Conservation (phyloP, 352 stramenopile species). For the Thalassiosira mediterranea region DNA sequence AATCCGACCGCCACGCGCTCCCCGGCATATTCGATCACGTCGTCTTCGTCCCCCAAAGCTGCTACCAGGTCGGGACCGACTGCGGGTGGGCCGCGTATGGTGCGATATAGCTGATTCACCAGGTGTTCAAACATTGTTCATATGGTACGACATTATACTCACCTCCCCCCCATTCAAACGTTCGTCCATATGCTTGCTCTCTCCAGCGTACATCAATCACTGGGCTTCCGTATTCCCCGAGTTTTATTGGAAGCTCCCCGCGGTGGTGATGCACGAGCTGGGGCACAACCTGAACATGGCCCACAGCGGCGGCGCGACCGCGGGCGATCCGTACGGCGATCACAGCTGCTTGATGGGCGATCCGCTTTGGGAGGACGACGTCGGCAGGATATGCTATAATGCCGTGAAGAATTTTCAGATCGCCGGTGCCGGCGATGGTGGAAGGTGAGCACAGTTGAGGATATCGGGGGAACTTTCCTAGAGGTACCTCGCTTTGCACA, state of each 20-base stretch:
- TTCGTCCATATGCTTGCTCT: too few relatives aligned
- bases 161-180: too few relatives aligned
- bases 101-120: too few relatives aligned
- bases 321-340: conserved; percentile 42
- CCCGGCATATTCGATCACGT: conserved; percentile 44
- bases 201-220: conserved; percentile 42
- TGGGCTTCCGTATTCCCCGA: conserved; percentile 34
- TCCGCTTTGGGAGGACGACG: conserved; percentile 41
- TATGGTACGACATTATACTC: too few relatives aligned
- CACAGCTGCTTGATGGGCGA: conserved; percentile 56
- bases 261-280: conserved; percentile 41
- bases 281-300: conserved; percentile 51
- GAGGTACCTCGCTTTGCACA: too few relatives aligned
- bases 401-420: conserved; percentile 56
- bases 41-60: conserved; percentile 40
- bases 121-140: too few relatives aligned
- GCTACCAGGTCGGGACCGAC: conserved; percentile 18
- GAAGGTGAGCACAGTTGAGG: too few relatives aligned
- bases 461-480: too few relatives aligned
- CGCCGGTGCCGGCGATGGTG: too few relatives aligned
- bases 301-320: conserved; percentile 37
- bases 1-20: too few relatives aligned
- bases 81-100: conserved; percentile 37
- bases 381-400: conserved; percentile 58
- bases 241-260: conserved; percentile 32